Evolutionary conservation across 352 stramenopile genomes (phyloP).

Genomic region (Phytophthora multivora): DNA sequence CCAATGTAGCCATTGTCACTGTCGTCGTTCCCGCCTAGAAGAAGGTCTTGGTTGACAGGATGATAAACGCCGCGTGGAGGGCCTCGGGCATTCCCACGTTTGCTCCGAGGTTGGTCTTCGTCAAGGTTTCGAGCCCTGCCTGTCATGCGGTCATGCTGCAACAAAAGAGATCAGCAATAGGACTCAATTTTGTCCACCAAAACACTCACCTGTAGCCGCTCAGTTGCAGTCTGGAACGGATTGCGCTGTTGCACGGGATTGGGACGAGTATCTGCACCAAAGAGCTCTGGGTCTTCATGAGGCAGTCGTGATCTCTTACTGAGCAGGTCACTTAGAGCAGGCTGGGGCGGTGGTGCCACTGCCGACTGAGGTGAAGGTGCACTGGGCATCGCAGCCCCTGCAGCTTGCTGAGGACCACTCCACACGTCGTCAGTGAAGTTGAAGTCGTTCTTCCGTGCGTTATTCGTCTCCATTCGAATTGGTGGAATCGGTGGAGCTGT

Average conservation of each 20-base stretch:
- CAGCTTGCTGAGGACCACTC: slow-evolving; percentile 15
- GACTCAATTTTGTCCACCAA: too few species aligned
- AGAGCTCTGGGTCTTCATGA: slow-evolving; percentile 32
- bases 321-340: slow-evolving; percentile 43
- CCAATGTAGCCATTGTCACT: slow-evolving; percentile 29
- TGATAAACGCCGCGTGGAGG: slow-evolving; percentile 62
- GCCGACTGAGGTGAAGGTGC: slow-evolving; percentile 8
- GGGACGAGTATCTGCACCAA: slow-evolving; percentile 13
- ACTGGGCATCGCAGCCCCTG: slow-evolving; percentile 9
- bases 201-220: slow-evolving; percentile 60
- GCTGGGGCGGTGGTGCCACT: slow-evolving; percentile 6
- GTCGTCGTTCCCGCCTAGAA: slow-evolving; percentile 49
- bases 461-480: not conserved
- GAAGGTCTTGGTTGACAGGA: slow-evolving; percentile 74
- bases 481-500: not conserved
- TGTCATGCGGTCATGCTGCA: slow-evolving; percentile 51
- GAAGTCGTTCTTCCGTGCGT: slow-evolving; percentile 8
- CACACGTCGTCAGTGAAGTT: slow-evolving; percentile 24
- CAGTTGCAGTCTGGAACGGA: slow-evolving; percentile 72
- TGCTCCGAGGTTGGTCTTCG: slow-evolving; percentile 32
- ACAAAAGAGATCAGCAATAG: not conserved
- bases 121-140: slow-evolving; percentile 45
- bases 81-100: slow-evolving; percentile 31
- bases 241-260: slow-evolving; percentile 36
- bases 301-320: slow-evolving; percentile 35